Percentiles rank a stretch among this genome's conserved stretches.
Conservation (phyloP, 2,329 filamentous ascomycete genomes). For the Ophiostoma ulmi region DNA sequence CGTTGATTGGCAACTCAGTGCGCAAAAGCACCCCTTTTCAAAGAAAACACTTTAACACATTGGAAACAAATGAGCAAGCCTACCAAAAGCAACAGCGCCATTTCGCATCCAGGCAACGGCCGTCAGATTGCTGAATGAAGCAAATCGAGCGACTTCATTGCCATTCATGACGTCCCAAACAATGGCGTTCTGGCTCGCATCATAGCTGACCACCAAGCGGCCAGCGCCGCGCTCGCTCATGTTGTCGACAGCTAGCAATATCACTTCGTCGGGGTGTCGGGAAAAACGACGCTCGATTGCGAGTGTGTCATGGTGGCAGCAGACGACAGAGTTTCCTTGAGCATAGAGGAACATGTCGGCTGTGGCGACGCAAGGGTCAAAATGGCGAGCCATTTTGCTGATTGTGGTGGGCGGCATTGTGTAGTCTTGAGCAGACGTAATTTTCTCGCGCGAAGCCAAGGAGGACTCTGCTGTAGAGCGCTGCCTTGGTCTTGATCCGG, state of each 20-base stretch:
- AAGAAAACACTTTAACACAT: background rate
- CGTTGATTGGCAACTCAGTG: background rate
- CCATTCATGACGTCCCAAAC: conserved; percentile 96
- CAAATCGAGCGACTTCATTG: conserved; percentile 84
- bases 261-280: conserved; percentile 75
- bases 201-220: conserved; percentile 85
- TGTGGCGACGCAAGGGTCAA: conserved; percentile 86
- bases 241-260: conserved; percentile 83
- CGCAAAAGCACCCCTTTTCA: background rate
- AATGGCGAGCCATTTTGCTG: conserved; percentile 50
- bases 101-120: conserved; percentile 94
- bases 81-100: conserved; percentile 95
- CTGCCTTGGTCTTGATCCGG: conserved; percentile 47
- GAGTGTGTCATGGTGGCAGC: conserved; percentile 86
- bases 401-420: conserved; percentile 48
- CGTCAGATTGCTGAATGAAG: conserved; percentile 79
- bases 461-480: conserved; percentile 55
- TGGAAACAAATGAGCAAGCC: conserved; percentile 31
- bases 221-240: conserved; percentile 81
- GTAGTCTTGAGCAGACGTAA: conserved; percentile 46
- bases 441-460: conserved; percentile 37
- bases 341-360: conserved; percentile 87
- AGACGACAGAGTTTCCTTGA: conserved; percentile 74
- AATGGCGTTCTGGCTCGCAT: conserved; percentile 83
- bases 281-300: conserved; percentile 83